These are phyloP conservation scores for Eucalyptus erythrocorys DNA, from an alignment of 345 rosid genomes.

Conservation along the genomic window DNA sequence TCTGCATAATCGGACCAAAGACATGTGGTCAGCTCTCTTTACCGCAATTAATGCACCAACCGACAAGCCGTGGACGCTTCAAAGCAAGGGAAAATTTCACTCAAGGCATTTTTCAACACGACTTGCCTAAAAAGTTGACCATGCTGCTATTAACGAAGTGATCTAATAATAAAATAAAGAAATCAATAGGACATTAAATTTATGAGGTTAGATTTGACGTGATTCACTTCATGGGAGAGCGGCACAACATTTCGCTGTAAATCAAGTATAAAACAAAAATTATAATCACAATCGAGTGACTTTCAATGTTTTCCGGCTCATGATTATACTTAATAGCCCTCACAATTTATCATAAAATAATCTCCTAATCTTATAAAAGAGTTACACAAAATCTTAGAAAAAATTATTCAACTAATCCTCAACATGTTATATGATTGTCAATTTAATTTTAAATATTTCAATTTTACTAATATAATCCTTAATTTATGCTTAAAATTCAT, in stretches of 20 bases:
- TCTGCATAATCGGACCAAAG: neutral
- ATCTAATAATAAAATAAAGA: neutral
- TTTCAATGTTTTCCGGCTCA: neutral
- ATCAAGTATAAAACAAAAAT: too few species aligned
- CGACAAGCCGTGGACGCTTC: neutral
- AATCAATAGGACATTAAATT: neutral
- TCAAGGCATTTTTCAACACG: neutral
- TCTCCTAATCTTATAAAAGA: neutral
- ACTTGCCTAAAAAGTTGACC: neutral
- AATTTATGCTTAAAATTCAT: neutral
- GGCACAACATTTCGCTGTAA: neutral
- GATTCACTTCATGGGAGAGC: neutral
- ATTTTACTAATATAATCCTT: neutral
- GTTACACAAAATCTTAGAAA: neutral
- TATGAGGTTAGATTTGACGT: neutral
- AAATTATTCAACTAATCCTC: accelerated
- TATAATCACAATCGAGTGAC: neutral
- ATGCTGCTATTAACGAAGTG: neutral
- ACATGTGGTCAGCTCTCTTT: neutral
- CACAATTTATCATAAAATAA: too few species aligned
- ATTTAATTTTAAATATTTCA: neutral
- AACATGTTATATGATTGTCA: neutral
- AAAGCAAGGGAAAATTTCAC: neutral
- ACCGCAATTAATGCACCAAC: neutral
- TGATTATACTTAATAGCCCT: neutral